Conservation (phyloP, 306 rosid species). For the Urtica urens region DNA sequence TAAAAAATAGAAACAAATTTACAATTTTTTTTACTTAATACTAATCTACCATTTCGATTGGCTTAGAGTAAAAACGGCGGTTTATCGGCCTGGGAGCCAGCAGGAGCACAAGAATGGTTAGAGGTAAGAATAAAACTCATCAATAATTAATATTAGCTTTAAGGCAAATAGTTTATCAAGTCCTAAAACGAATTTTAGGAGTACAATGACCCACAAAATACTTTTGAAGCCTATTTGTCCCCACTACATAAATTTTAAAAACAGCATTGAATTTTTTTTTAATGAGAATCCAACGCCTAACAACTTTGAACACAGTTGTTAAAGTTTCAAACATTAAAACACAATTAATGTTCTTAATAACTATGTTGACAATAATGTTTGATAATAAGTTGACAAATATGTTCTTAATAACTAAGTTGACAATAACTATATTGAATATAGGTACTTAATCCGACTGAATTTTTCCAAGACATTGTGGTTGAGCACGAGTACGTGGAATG, state of each 20-base stretch:
- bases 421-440: neutral
- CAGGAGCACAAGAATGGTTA: conserved; percentile 49
- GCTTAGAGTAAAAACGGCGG: conserved; percentile 61
- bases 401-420: neutral
- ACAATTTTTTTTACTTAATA: neutral
- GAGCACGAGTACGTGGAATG: conserved; percentile 4
- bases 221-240: no score
- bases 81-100: conserved; percentile 56
- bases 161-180: no score
- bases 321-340: no score
- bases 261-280: neutral
- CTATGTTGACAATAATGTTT: neutral
- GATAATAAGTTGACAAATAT: neutral
- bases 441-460: conserved; percentile 2
- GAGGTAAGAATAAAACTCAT: conserved; percentile 36
- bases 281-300: no score
- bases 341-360: neutral
- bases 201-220: no score
- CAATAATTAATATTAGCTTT: neutral
- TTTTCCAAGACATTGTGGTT: neutral
- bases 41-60: neutral
- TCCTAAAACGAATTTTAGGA: no score
- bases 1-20: neutral
- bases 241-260: no score
- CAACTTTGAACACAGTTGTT: no score